Conservation (phyloP, 331 rosid species). For the Cydonia oblonga region DNA sequence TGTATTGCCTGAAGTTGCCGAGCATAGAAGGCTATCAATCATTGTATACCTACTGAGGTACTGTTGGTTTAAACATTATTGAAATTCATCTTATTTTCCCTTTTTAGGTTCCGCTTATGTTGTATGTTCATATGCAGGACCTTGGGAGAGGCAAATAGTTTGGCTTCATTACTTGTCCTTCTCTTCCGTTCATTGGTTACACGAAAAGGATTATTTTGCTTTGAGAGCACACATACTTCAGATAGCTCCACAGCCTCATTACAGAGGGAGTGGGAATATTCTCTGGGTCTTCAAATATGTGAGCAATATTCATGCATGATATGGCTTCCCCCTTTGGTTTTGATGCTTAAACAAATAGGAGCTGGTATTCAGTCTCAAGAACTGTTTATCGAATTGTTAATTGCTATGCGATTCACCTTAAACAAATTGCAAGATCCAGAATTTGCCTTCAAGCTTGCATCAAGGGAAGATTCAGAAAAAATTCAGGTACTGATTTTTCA, state of each 20-base stretch:
- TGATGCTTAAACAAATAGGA: conserved; percentile 35
- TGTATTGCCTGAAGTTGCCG: conserved; percentile 69
- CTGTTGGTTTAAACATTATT: neutral
- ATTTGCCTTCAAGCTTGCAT: conserved; percentile 46
- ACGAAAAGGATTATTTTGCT: conserved; percentile 32
- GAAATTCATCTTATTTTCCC: neutral
- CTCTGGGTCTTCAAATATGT: conserved; percentile 56
- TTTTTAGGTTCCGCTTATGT: neutral
- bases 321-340: conserved; percentile 83
- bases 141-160: conserved; percentile 66
- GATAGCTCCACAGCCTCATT: conserved; percentile 32
- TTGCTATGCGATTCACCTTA: conserved; percentile 53
- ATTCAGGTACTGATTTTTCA: conserved; percentile 57
- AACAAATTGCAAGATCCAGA: conserved; percentile 84
- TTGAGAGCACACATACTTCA: conserved; percentile 12
- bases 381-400: conserved; percentile 23
- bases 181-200: conserved; percentile 66
- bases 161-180: conserved; percentile 61
- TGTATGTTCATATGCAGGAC: conserved; percentile 42
- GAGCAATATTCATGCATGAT: conserved; percentile 57
- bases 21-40: conserved; percentile 58
- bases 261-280: conserved; percentile 73
- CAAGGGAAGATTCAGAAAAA: conserved; percentile 38
- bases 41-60: conserved; percentile 66
- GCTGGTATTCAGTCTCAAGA: conserved; percentile 24